These are phyloP conservation scores for Waltiozyma solani DNA, from an alignment of 1,139 yeast species.

Conservation along the genomic window DNA sequence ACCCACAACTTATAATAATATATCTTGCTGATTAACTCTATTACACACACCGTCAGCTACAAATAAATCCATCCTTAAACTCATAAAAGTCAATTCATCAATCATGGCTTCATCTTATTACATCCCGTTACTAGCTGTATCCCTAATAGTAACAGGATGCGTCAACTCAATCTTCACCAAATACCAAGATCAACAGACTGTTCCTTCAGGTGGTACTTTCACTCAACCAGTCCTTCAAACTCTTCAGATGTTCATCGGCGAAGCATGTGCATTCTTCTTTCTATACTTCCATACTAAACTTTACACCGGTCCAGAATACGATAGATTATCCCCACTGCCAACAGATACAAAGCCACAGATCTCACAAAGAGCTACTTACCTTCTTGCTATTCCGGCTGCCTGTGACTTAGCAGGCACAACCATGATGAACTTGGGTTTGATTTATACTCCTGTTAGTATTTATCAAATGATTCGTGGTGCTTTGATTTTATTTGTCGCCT, in stretches of 20 bases:
- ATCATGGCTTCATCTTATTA: not conserved
- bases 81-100: not conserved
- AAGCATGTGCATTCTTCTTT: conserved; percentile 43
- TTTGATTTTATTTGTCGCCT: conserved; percentile 66
- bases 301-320: conserved; percentile 4
- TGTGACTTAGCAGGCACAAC: conserved; percentile 74
- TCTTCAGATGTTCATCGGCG: conserved; percentile 76
- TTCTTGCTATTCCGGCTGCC: conserved; percentile 51
- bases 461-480: conserved; percentile 85
- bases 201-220: conserved; percentile 39
- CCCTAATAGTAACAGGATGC: conserved; percentile 61
- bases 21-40: no score
- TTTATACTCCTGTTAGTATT: conserved; percentile 72
- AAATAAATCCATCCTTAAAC: no score
- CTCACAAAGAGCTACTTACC: conserved; percentile 19
- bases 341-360: conserved; percentile 15
- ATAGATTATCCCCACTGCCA: conserved; percentile 1
- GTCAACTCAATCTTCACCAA: conserved; percentile 68
- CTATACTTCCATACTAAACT: conserved; percentile 8
- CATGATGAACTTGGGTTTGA: conserved; percentile 62
- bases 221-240: conserved; percentile 80
- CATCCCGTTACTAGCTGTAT: conserved; percentile 22
- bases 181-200: conserved; percentile 71
- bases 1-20: no score
- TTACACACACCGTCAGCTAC: no score